Conservation (phyloP, 345 rosid species). For the Eutrema japonicum region DNA sequence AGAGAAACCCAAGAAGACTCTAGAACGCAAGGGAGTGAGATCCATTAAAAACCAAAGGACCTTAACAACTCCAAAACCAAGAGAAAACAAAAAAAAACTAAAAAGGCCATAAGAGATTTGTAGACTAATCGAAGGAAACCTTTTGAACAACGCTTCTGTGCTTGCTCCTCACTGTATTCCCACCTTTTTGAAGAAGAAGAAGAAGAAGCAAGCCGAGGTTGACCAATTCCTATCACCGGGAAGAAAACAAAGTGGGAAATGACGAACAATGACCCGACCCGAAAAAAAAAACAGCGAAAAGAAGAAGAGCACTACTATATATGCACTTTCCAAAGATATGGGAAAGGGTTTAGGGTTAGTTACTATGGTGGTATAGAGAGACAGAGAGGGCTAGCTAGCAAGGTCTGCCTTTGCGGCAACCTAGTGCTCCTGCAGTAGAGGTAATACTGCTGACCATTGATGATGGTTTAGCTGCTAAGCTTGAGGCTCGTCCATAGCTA, state of each 20-base stretch:
- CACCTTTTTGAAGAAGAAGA: conserved; percentile 41
- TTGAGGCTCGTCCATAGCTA: conserved; percentile 89
- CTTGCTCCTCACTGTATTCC: conserved; percentile 49
- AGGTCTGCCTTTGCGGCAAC: conserved; percentile 59
- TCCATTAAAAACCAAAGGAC: conserved; percentile 42
- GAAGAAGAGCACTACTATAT: conserved; percentile 35
- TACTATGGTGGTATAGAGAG: conserved; percentile 34
- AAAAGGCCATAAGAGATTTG: conserved; percentile 21
- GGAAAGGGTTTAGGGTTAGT: conserved; percentile 31
- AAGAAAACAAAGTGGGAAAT: conserved; percentile 32
- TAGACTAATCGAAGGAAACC: conserved; percentile 11
- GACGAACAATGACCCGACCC: conserved; percentile 16
- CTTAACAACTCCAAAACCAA: conserved; percentile 32
- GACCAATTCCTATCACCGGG: conserved; percentile 42
- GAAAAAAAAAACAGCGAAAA: not conserved
- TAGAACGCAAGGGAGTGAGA: conserved; percentile 35
- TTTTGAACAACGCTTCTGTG: conserved; percentile 75
- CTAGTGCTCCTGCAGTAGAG: conserved; percentile 70
- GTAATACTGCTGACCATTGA: conserved; percentile 78
- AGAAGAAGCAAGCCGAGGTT: conserved; percentile 70
- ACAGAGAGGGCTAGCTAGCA: conserved; percentile 60
- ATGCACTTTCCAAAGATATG: conserved; percentile 60
- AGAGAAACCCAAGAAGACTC: conserved; percentile 23
- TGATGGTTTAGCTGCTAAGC: conserved; percentile 90
- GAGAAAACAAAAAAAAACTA: not conserved